Conservation (phyloP, 805 yeast genomes). For the Teunomyces barrocoloradensis region DNA sequence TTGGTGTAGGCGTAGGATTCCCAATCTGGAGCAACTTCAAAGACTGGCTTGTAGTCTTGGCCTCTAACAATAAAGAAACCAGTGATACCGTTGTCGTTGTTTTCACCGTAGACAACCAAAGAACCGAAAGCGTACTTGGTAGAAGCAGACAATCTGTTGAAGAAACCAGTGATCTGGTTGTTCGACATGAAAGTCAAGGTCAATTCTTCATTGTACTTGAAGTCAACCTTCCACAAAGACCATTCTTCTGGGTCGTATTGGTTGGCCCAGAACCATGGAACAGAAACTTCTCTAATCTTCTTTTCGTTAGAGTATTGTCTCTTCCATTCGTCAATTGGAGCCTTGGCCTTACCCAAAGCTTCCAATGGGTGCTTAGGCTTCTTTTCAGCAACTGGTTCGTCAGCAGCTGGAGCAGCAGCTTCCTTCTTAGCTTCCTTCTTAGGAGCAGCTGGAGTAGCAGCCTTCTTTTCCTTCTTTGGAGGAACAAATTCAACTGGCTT, state of each 20-base stretch:
- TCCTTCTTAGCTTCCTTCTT: constrained; percentile 32
- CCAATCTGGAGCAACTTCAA: constrained; percentile 99
- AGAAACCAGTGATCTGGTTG: constrained; percentile 97
- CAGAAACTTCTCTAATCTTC: constrained; percentile 78
- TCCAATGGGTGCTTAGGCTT: constrained; percentile 92
- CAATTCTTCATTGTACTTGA: constrained; percentile 97
- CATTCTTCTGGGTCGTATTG: constrained; percentile 89
- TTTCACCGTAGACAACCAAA: constrained; percentile 95
- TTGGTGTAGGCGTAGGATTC: constrained; percentile 85
- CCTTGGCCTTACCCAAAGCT: constrained; percentile 67
- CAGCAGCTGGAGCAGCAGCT: constrained; percentile 33
- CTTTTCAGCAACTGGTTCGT: constrained; percentile 54
- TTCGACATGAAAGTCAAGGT: constrained; percentile 97
- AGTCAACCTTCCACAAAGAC: constrained; percentile 93
- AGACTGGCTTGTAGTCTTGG: constrained; percentile 85
- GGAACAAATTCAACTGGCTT: constrained; percentile 63
- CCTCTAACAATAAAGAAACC: constrained; percentile 97
- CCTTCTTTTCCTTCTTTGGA: constrained; percentile 73
- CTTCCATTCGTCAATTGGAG: constrained; percentile 90
- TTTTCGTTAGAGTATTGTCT: constrained; percentile 96
- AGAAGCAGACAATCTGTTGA: constrained; percentile 90
- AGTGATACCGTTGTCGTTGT: constrained; percentile 95
- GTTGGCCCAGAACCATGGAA: constrained; percentile 97
- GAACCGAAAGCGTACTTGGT: constrained; percentile 92
- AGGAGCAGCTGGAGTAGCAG: constrained; percentile 39